These are phyloP conservation scores for Cetradonia linearis DNA, from an alignment of 495 filamentous ascomycete genomes.

Conservation along the genomic window DNA sequence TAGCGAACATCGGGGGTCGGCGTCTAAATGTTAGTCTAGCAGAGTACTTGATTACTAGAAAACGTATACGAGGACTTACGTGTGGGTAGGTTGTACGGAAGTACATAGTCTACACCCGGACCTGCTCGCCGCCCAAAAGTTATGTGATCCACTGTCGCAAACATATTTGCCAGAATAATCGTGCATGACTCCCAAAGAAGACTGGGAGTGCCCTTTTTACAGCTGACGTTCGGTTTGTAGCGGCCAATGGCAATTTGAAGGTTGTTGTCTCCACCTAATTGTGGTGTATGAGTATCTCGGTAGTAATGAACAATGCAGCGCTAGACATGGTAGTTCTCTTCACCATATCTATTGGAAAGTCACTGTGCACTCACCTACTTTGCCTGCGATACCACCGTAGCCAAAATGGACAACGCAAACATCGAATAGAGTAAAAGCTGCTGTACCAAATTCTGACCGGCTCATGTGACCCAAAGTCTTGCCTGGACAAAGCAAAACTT, in stretches of 20 bases:
- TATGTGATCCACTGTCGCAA: background rate
- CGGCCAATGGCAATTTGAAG: background rate
- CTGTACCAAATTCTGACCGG: background rate
- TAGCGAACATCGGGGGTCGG: background rate
- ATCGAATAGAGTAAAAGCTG: conserved; percentile 7
- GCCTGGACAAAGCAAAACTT: background rate
- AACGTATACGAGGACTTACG: background rate
- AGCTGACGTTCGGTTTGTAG: background rate
- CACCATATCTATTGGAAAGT: background rate
- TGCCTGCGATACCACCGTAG: conserved; percentile 4
- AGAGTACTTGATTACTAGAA: background rate
- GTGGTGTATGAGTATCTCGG: background rate
- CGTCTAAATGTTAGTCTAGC: background rate
- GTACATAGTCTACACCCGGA: background rate
- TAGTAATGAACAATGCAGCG: background rate
- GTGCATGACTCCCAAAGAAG: background rate
- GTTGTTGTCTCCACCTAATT: conserved; percentile 6
- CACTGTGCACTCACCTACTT: background rate
- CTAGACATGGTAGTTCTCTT: background rate
- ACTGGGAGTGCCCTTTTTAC: background rate
- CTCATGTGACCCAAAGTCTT: background rate
- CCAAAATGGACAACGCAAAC: conserved; percentile 1
- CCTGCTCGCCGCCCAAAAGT: background rate
- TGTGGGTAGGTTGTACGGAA: background rate
- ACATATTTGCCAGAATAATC: background rate